Conservation (phyloP, 2,329 filamentous ascomycete genomes). For the Neonectria coccinea region DNA sequence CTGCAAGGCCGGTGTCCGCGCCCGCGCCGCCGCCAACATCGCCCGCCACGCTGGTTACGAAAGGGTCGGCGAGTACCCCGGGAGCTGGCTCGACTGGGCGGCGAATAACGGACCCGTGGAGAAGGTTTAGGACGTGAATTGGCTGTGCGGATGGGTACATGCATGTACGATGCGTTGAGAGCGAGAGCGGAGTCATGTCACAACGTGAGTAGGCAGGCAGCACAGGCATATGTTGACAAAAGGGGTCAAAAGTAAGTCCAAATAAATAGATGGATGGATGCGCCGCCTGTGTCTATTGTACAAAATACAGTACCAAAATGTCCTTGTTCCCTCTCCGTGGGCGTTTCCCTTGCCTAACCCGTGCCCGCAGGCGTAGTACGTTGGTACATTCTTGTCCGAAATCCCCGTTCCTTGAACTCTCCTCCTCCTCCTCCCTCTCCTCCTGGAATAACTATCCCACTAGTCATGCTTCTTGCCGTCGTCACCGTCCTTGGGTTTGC, state of each 20-base stretch:
- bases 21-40: conserved; percentile 79
- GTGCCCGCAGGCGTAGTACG: conserved; percentile 35
- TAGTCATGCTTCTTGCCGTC: conserved; percentile 36
- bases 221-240: neutral
- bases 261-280: conserved; percentile 10
- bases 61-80: conserved; percentile 77
- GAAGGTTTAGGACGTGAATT: conserved; percentile 33
- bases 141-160: neutral
- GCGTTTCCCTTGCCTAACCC: conserved; percentile 16
- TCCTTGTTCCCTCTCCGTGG: neutral
- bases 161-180: neutral
- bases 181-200: neutral
- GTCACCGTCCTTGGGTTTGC: conserved; percentile 53
- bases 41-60: conserved; percentile 82
- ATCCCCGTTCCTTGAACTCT: conserved; percentile 14
- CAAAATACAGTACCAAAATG: conserved; percentile 23
- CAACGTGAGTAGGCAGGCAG: neutral
- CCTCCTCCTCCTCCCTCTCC: neutral
- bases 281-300: conserved; percentile 28
- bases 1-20: conserved; percentile 91
- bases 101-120: conserved; percentile 72
- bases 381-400: conserved; percentile 13
- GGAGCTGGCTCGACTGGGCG: conserved; percentile 87
- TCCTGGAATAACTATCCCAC: conserved; percentile 34
- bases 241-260: conserved; percentile 1